Evolutionary conservation across 176 grass and related monocot genomes (phyloP).

Genomic region (Puccinellia tenuiflora): DNA sequence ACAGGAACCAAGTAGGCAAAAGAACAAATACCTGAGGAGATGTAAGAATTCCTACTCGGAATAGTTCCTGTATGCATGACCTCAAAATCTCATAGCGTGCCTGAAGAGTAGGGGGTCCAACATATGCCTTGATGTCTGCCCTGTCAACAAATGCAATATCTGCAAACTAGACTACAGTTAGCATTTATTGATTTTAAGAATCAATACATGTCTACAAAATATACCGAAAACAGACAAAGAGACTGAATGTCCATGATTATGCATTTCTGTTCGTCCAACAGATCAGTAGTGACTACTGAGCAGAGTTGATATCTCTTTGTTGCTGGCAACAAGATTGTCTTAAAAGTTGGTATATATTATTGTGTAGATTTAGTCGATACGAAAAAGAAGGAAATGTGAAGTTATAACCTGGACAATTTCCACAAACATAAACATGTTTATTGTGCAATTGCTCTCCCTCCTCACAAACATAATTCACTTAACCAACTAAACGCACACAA

Average conservation of each 20-base stretch:
- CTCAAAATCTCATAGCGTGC: conserved; percentile 96
- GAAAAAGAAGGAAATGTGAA: background rate
- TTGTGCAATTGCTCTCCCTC: background rate
- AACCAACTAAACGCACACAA: background rate
- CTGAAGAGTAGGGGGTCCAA: conserved; percentile 81
- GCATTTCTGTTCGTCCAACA: background rate
- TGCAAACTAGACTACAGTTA: conserved; percentile 50
- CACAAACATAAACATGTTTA: conserved; percentile 4
- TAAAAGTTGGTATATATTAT: background rate
- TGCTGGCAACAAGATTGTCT: conserved; percentile 9
- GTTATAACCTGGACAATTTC: background rate
- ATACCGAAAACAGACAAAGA: background rate
- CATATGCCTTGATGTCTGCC: conserved; percentile 99
- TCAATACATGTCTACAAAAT: background rate
- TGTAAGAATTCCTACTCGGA: conserved; percentile 77
- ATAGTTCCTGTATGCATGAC: conserved; percentile 90
- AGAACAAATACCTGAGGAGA: conserved; percentile 47
- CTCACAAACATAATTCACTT: background rate
- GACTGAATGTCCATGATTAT: background rate
- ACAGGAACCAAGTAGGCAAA: background rate
- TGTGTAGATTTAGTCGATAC: background rate
- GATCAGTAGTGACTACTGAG: background rate
- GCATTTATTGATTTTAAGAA: conserved; percentile 7
- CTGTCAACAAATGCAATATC: conserved; percentile 97
- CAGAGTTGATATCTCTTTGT: conserved; percentile 12